Evolutionary conservation across 192 early-diverging fungal genomes (phyloP), one percentile per base, ranked within the genome.

Genomic region (Coemansia interrupta): DNA sequence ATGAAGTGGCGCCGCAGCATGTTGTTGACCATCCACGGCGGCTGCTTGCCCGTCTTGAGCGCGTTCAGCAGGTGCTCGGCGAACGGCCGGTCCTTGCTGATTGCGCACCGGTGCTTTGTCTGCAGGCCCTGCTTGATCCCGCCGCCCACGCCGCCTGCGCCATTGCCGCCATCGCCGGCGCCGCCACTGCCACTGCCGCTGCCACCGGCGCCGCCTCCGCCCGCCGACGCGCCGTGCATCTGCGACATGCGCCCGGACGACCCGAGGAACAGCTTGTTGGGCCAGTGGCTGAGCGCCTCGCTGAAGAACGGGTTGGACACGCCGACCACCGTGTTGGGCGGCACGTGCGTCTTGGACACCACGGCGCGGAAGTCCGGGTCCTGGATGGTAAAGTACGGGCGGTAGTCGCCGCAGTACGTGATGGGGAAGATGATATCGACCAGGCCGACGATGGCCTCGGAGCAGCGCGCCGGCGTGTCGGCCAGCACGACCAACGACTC

Each of bases 371-470:
- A 92, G 66, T 98, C 96, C 4, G 89, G 77, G 65, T 96, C 95
- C 68, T 96, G 93, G 56, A 98, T 92, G 4, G 96, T 98, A 65
- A 98, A 95, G 56, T 95, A 98, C 11, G 95, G 95, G 17, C 96
- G 86, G 63, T 88, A 94, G 73, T 98, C 94, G 32, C 96, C 96
- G 55, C 94, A 96, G 70, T 92, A 98, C 18, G 90, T 86, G 53
- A 95, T 91, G 83, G 96, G 96, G 58, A 92, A 95, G 36, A 97
- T 90, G 4, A 97, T 70, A 68, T 97, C 96, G 1, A 98, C 83
- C 14, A 98, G 76, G 12, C 86, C 73, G 40, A 87, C 80, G 1
- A 96, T 87, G 29, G 88, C 86, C 54, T 92, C 87, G 57, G 90
- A 92, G 72, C 91, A 94, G n/a, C 85, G 85, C 30, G 83, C 80